Percentiles rank a stretch among this genome's conserved stretches.
Conservation (phyloP, 306 rosid species). For the Castanea crenata region DNA sequence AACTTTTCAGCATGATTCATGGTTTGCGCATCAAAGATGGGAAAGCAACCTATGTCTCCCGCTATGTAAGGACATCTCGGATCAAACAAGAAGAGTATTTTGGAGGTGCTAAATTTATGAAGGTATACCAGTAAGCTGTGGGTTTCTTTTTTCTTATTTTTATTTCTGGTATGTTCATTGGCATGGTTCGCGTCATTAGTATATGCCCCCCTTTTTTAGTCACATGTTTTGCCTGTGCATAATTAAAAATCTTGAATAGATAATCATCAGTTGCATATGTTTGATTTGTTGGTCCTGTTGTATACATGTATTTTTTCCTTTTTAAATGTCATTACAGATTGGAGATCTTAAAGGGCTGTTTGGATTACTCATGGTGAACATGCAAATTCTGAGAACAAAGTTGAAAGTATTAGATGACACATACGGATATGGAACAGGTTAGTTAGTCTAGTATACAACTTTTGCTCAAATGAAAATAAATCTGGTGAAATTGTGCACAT, state of each 20-base stretch:
- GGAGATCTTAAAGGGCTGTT: constrained; percentile 90
- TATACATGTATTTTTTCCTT: not conserved
- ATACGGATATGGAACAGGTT: constrained; percentile 79
- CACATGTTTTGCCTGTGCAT: not conserved
- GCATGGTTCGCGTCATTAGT: not conserved
- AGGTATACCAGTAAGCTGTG: constrained; percentile 38
- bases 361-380: constrained; percentile 72
- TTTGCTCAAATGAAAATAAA: constrained; percentile 15
- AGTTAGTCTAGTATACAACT: not conserved
- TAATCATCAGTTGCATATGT: constrained; percentile 1
- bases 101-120: constrained; percentile 81
- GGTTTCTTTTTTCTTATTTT: not conserved
- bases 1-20: constrained; percentile 80
- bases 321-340: constrained; percentile 44
- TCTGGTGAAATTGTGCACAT: not conserved
- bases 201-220: not conserved
- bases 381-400: constrained; percentile 76
- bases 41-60: constrained; percentile 84
- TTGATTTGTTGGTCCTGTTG: constrained; percentile 20
- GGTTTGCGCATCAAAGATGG: constrained; percentile 97
- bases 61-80: constrained; percentile 79
- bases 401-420: constrained; percentile 74
- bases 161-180: not conserved
- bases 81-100: constrained; percentile 90
- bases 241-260: not conserved